Conservation (phyloP, 2,329 filamentous ascomycete genomes). For the Talaromyces sp. region DNA sequence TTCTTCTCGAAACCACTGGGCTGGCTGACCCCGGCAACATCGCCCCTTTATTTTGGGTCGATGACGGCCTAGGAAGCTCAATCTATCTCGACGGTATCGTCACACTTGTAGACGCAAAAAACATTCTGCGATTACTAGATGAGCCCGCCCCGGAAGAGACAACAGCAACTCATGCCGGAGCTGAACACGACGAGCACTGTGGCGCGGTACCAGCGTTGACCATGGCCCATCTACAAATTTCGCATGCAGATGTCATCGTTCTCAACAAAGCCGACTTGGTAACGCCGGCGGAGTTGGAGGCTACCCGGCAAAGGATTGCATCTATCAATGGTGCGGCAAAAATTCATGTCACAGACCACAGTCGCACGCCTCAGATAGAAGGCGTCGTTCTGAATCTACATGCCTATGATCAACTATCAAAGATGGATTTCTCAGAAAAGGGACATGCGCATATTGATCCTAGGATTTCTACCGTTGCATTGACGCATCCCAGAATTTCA, state of each 20-base stretch:
- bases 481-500: constrained; percentile 62
- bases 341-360: constrained; percentile 75
- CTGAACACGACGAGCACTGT: constrained; percentile 27
- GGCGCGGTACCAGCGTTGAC: constrained; percentile 68
- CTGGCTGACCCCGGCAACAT: constrained; percentile 94
- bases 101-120: constrained; percentile 91
- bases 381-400: constrained; percentile 85
- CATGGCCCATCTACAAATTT: constrained; percentile 93
- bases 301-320: constrained; percentile 66
- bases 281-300: constrained; percentile 62
- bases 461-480: constrained; percentile 76
- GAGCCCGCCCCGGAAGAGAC: constrained; percentile 52
- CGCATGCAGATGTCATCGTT: constrained; percentile 90
- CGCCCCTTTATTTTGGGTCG: constrained; percentile 94
- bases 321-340: constrained; percentile 89
- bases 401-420: constrained; percentile 80
- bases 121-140: constrained; percentile 77
- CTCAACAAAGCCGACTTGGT: constrained; percentile 94
- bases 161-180: constrained; percentile 23
- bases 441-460: constrained; percentile 90
- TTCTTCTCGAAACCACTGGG: constrained; percentile 92
- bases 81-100: constrained; percentile 98
- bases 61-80: constrained; percentile 88
- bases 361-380: constrained; percentile 75
- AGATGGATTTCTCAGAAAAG: constrained; percentile 67